Evolutionary conservation across 1,284 basidiomycete genomes (phyloP), one percentile per base, ranked within the genome.

Genomic region (Microbotryum violaceum): DNA sequence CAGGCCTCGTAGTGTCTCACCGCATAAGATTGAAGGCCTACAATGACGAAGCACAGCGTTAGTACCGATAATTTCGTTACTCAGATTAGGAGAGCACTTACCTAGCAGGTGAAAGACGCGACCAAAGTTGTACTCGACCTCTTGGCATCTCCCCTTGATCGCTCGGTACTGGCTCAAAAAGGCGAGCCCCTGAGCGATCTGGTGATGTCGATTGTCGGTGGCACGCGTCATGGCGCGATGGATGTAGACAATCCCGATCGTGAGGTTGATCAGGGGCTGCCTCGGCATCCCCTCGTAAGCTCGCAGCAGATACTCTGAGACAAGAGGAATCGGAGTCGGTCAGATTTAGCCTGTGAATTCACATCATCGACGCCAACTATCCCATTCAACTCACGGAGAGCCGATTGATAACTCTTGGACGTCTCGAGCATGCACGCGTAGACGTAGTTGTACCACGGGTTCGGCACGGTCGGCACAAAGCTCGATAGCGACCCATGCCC

Each of bases 221-320:
- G 97, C 92, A 12, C 94, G 82, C 70, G 94, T 90, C 83, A 91
- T 90, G 0, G 91, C 86, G 45, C 94, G 82, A 10, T 90, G 89
- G 44, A 94, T 78, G 50, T 88, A 96, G 0, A 89, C 86, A 46
- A 92, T 84, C 0, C 86, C 87, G 7, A 94, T 80, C 44, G 82
- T 84, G 18, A 98, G 78, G 72, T 87, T 91, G 21, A 96, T 80
- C 73, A 96, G 79, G 0, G 92, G 88, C 73, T 97, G 90, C 31
- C 88, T 80, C 0, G 84, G 86, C 65, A 85, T 86, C 64, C 88
- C 81, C 64, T 92, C 90, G 74, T 88, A 91, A 0, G 90, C 90
- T 67, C 92, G 86, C 45, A 93, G 75, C 46, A 94, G 80, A 72
- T 97, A 97, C 71, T 89, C 91, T 91, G 63, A 27, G 27, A 21